phyloP scores from a whole-genome alignment of 2,329 filamentous ascomycete genomes.

The Neobulgaria alba region DNA sequence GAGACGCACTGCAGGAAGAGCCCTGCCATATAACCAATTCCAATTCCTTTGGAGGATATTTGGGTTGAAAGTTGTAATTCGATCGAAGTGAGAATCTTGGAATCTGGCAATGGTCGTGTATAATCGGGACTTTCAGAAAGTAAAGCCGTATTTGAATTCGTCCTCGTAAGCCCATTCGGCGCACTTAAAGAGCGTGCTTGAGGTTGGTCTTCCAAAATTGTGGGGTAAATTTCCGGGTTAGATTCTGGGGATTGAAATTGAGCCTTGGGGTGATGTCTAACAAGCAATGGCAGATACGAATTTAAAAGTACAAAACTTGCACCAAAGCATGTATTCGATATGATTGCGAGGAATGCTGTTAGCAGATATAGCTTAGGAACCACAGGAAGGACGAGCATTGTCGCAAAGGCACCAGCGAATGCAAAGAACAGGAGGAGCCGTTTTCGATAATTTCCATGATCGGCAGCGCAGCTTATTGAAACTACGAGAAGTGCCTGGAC shows the following conservation, averaged over 20 bases:
- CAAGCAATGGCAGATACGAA: constrained; percentile 85
- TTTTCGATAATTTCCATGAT: constrained; percentile 90
- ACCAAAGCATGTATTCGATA: constrained; percentile 90
- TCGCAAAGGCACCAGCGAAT: constrained; percentile 68
- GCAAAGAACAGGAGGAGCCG: constrained; percentile 79
- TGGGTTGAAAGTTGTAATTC: constrained; percentile 78
- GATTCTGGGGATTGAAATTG: constrained; percentile 21
- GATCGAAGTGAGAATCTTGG: constrained; percentile 44
- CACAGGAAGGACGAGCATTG: constrained; percentile 82
- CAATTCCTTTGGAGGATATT: constrained; percentile 87
- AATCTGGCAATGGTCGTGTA: constrained; percentile 29
- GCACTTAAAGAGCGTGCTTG: constrained; percentile 8
- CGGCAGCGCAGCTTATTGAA: constrained; percentile 90
- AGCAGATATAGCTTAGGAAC: constrained; percentile 68
- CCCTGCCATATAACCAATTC: constrained; percentile 84
- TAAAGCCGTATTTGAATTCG: constrained; percentile 40
- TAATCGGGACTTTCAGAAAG: constrained; percentile 26
- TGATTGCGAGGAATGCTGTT: constrained; percentile 74
- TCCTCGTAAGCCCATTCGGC: constrained; percentile 11
- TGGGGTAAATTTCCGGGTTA: constrained; percentile 21
- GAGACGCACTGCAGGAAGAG: constrained; percentile 75
- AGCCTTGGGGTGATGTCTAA: constrained; percentile 62
- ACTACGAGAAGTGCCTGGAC: constrained; percentile 86
- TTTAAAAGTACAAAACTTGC: constrained; percentile 93
- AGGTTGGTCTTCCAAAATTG: constrained; percentile 13